Percentiles rank a stretch among this genome's conserved stretches.
Conservation (phyloP, 805 yeast genomes). For the Pichia rugopelliculosa region DNA sequence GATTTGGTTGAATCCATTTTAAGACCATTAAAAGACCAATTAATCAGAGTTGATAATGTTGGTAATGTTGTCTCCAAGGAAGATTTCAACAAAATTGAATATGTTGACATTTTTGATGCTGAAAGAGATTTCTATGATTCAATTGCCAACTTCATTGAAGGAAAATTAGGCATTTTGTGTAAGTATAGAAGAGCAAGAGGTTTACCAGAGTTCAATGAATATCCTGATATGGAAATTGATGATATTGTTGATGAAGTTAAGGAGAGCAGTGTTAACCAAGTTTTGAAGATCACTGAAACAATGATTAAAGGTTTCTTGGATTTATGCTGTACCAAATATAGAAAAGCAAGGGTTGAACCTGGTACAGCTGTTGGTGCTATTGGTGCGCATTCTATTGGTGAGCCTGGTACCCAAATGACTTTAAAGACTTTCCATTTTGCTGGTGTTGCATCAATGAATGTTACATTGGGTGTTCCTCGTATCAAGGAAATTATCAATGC, state of each 20-base stretch:
- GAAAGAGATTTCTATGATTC: slow-evolving; percentile 80
- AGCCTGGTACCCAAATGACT: slow-evolving; percentile 99
- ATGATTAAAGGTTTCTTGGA: slow-evolving; percentile 61
- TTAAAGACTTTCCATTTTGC: slow-evolving; percentile 77
- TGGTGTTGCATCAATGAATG: slow-evolving; percentile 99
- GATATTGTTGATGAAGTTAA: slow-evolving; percentile 15
- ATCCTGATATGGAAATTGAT: slow-evolving; percentile 28
- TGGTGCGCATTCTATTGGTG: slow-evolving; percentile 99
- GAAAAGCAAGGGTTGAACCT: slow-evolving; percentile 90
- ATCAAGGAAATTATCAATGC: slow-evolving; percentile 98
- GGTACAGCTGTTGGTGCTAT: slow-evolving; percentile 99
- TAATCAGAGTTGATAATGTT: slow-evolving; percentile 65
- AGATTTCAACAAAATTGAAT: slow-evolving; percentile 46
- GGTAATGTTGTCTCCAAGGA: slow-evolving; percentile 46
- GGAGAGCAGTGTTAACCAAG: slow-evolving; percentile 50
- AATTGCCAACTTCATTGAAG: slow-evolving; percentile 52
- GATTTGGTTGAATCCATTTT: slow-evolving; percentile 49
- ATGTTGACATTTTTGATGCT: slow-evolving; percentile 79
- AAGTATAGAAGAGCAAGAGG: slow-evolving; percentile 47
- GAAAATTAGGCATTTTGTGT: slow-evolving; percentile 53
- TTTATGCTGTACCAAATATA: slow-evolving; percentile 74
- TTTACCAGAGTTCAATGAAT: slow-evolving; percentile 32
- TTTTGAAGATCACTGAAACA: slow-evolving; percentile 55
- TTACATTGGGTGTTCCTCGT: slow-evolving; percentile 98
- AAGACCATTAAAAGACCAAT: slow-evolving; percentile 49